These are phyloP conservation scores for Tricholoma terreum DNA, from an alignment of 768 basidiomycete species.

Conservation along the genomic window DNA sequence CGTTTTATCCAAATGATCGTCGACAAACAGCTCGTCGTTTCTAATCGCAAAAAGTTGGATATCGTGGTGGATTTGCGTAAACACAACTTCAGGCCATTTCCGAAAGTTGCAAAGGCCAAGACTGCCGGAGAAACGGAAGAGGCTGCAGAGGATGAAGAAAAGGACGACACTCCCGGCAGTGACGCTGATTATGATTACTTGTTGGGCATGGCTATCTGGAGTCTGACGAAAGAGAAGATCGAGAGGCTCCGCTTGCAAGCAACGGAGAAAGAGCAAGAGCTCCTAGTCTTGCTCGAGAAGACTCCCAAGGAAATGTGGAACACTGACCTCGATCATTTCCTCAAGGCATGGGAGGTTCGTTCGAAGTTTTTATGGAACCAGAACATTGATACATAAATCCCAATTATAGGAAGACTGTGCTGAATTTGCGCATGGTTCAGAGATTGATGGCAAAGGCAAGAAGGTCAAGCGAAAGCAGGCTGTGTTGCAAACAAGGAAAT, in stretches of 20 bases:
- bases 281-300: constrained; percentile 72
- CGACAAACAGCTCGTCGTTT: constrained; percentile 73
- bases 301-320: constrained; percentile 88
- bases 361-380: neutral
- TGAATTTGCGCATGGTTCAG: constrained; percentile 43
- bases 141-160: constrained; percentile 47
- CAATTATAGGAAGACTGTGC: constrained; percentile 39
- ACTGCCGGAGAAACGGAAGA: constrained; percentile 65
- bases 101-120: constrained; percentile 70
- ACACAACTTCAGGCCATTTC: constrained; percentile 88
- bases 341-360: constrained; percentile 81
- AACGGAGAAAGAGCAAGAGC: constrained; percentile 76
- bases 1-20: constrained; percentile 97
- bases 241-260: constrained; percentile 80
- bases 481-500: constrained; percentile 46
- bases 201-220: constrained; percentile 93
- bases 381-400: neutral
- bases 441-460: constrained; percentile 44
- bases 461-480: constrained; percentile 47
- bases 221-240: constrained; percentile 94
- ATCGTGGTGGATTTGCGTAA: constrained; percentile 82
- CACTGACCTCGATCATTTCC: constrained; percentile 79
- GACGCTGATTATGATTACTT: constrained; percentile 87
- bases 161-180: constrained; percentile 45
- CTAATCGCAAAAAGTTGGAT: constrained; percentile 84